Evolutionary conservation across 176 grass and related monocot species (phyloP), one percentile per base, ranked within the genome.

Genomic region (Oryza nivara): DNA sequence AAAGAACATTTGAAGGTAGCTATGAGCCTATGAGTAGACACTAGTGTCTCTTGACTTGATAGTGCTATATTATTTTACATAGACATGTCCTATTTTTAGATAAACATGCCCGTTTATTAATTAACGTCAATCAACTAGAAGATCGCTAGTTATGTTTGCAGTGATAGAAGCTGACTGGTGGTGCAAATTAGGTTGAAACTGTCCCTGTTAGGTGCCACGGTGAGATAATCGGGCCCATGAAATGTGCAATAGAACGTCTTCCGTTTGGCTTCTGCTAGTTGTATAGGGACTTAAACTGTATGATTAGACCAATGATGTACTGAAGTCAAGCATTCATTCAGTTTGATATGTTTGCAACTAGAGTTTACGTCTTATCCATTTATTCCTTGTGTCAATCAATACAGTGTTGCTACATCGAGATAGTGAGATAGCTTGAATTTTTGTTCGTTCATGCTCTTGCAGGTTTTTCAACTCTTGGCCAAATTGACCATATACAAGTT

Each of bases 301-400:
- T 64, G 19, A 67, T 38, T 67, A 28, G 36, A 68, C 41, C 60
- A 74, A 44, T 74, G 48, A 56, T 30, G 6, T 20, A 35, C 2
- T 69, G 19, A 80, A 47, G 48, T 20, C 60, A 34, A 40, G 44
- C 81, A 30, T 69, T 60, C 63, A 48, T 54, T 68, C 36, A 61
- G 40, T 20, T 17, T 46, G 69, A 68, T 80, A 60, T 68, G 35
- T 25, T 79, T 74, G 68, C 68, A 52, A 68, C 4, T 56, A 56
- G 41, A 67, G 30, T 78, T 77, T 72, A 22, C 51, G 32, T 67
- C 25, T 70, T 34, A 36, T 47, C 81, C 36, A 12, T 69, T 80
- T 70, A 64, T 75, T 48, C 67, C 72, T 82, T 63, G 34, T 80
- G 60, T 32, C 63, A 80, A 20, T 77, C 49, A 85, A 4, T 11